Evolutionary conservation across 2,329 filamentous ascomycete genomes (phyloP).

Genomic region (Fusarium sacchari): DNA sequence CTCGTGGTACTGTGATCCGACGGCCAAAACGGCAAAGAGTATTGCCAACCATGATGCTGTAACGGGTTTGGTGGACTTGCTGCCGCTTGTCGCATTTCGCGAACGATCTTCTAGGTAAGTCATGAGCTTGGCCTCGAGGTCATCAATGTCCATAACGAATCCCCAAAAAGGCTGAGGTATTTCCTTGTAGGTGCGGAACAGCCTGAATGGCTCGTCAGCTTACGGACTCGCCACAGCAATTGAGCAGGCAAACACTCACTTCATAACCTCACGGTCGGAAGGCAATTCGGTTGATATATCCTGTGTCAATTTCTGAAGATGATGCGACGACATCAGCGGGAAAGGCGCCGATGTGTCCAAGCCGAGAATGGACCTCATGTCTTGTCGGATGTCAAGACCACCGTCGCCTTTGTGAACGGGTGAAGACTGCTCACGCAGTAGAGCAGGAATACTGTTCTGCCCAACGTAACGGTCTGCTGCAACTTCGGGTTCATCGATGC

Average conservation of each 20-base stretch:
- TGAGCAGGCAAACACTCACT: conserved; percentile 56
- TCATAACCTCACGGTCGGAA: conserved; percentile 73
- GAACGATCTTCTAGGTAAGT: conserved; percentile 72
- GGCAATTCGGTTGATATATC: conserved; percentile 71
- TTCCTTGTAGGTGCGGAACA: conserved; percentile 74
- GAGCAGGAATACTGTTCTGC: conserved; percentile 74
- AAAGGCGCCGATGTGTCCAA: conserved; percentile 74
- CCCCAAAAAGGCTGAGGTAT: conserved; percentile 75
- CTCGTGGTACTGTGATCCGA: conserved; percentile 74
- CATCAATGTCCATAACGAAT: conserved; percentile 73
- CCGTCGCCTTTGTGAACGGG: conserved; percentile 62
- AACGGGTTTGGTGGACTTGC: conserved; percentile 60
- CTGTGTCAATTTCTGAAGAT: conserved; percentile 67
- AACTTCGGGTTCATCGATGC: conserved; percentile 63
- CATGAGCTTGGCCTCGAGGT: conserved; percentile 72
- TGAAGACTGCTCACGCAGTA: conserved; percentile 69
- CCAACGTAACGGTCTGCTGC: conserved; percentile 70
- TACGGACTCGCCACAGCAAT: not conserved
- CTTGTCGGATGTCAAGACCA: conserved; percentile 67
- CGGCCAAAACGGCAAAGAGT: conserved; percentile 71
- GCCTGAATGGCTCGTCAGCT: conserved; percentile 50
- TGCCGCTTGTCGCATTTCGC: conserved; percentile 60
- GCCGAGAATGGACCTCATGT: conserved; percentile 73
- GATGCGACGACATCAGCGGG: conserved; percentile 72
- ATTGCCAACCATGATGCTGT: conserved; percentile 74